Base-by-base conservation (phyloP, 371 early-diverging fungal species). In the Apophysomyces elegans region DNA sequence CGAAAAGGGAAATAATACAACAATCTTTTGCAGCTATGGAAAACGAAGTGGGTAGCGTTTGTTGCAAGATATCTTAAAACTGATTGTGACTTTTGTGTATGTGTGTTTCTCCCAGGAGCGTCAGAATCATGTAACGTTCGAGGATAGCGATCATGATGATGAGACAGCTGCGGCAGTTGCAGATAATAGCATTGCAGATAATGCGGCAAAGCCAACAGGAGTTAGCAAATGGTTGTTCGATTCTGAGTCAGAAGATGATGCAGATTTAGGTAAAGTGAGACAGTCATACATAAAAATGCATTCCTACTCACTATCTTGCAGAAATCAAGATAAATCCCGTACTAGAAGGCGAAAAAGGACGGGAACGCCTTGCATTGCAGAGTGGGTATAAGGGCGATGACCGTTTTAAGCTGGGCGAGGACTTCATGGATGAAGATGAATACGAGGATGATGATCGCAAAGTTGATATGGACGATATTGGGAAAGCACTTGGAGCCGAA, bases 381-480 rank as follows among this genome's bases (percentile, higher is more conserved):
- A 83, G 77, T 21, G 71, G 66, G 38, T 85, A 83, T 56, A 83
- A 84, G 54, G 73, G 80, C n/a, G 87, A 86, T 67, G 81, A 83
- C 0, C 85, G 87, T 67, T 86, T 86, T 78, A 85, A 86, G 36
- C 47, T 86, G 58, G 78, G 79, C 38, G 81, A 81, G 65, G 87
- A 84, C 47, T 86, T 86, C 61, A 72, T 85, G 62, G 84, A 88
- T 35, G 79, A 85, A n/a, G 84, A 83, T 18, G 81, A 85, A 37
- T 66, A 72, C 18, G 67, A 71, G 0, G 76, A 79, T 0, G 66
- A 68, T 57, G 64, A 64, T 16, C 84, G 32, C 68, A 71, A 16
- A 8, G 13, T 41, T 13, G 18, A 39, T 6, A 66, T 70, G 16
- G 83, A 79, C 59, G 76, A 70, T 35, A 75, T 85, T 16, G 45